Percentiles rank a stretch among this genome's conserved stretches.
Evolutionary conservation across 2,329 filamentous ascomycete genomes (phyloP).

Genomic region (Pseudogymnoascus sp.): DNA sequence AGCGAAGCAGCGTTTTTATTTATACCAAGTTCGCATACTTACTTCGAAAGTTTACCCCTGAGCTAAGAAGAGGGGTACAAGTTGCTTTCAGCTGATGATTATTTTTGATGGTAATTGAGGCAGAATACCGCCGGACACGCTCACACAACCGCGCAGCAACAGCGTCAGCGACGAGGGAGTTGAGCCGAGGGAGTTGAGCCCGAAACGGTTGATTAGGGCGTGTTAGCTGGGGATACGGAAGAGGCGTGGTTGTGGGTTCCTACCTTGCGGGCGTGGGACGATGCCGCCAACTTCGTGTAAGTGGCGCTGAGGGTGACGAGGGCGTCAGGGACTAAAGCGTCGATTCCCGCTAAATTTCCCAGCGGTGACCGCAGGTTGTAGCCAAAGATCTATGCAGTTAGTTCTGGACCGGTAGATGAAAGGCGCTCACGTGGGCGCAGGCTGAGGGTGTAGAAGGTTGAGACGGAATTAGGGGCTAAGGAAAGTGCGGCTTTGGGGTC

Average conservation of each 20-base stretch:
- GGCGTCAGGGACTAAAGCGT: conserved; percentile 78
- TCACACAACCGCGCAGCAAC: conserved; percentile 73
- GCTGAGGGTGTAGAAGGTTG: conserved; percentile 62
- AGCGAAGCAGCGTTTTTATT: no score
- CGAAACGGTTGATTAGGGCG: conserved; percentile 90
- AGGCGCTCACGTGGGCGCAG: conserved; percentile 77
- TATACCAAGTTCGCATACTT: no score
- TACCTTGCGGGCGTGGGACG: conserved; percentile 77
- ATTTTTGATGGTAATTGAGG: no score
- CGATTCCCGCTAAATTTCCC: conserved; percentile 88
- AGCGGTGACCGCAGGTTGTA: conserved; percentile 72
- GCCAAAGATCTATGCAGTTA: conserved; percentile 27
- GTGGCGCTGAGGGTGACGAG: conserved; percentile 77
- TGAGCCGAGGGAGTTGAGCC: conserved; percentile 63
- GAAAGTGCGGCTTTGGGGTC: conserved; percentile 93
- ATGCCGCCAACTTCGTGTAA: conserved; percentile 90
- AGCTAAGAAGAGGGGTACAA: no score
- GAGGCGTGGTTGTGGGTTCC: conserved; percentile 85
- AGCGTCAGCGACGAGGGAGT: conserved; percentile 63
- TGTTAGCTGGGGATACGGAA: conserved; percentile 79
- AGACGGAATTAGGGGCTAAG: conserved; percentile 61
- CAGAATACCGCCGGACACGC: conserved; percentile 59
- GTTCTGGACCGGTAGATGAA: conserved; percentile 31
- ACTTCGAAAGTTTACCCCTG: no score
- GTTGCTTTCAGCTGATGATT: no score